Evolutionary conservation across 1,139 yeast species (phyloP).

Genomic region (Yamadazyma atlantica): DNA sequence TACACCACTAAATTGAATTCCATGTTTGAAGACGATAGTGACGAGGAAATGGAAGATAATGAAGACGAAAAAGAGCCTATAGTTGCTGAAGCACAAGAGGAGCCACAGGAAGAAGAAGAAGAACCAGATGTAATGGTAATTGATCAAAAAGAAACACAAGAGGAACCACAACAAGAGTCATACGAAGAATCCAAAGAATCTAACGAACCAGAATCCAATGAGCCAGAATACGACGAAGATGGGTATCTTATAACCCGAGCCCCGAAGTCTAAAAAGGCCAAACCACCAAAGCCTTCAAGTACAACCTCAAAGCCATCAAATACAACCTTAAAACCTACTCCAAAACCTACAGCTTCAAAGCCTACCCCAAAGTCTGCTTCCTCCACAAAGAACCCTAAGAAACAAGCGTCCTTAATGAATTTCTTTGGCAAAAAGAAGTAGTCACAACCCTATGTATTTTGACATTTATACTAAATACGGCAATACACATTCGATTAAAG

Average conservation of each 20-base stretch:
- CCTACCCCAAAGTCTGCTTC: conserved; percentile 8
- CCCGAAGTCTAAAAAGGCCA: conserved; percentile 11
- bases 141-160: not conserved
- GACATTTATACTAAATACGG: not conserved
- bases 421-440: conserved; percentile 31
- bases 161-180: conserved; percentile 5
- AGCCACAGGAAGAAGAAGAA: conserved; percentile 4
- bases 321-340: conserved; percentile 2
- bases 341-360: conserved; percentile 4
- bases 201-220: conserved; percentile 10
- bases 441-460: too few relatives aligned
- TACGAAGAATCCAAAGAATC: conserved; percentile 12
- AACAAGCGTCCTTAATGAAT: conserved; percentile 41
- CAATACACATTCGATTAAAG: too few relatives aligned
- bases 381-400: conserved; percentile 14
- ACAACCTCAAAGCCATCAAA: conserved; percentile 10
- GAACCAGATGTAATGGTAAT: not conserved
- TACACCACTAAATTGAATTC: conserved; percentile 12
- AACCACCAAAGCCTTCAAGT: conserved; percentile 15
- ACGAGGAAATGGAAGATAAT: conserved; percentile 13
- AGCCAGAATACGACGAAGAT: conserved; percentile 36
- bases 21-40: conserved; percentile 19
- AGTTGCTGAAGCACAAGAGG: conserved; percentile 6
- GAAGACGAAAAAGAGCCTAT: conserved; percentile 9
- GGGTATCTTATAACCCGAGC: conserved; percentile 38